Conservation (phyloP, 2,329 filamentous ascomycete species). For the Fusarium sp. region DNA sequence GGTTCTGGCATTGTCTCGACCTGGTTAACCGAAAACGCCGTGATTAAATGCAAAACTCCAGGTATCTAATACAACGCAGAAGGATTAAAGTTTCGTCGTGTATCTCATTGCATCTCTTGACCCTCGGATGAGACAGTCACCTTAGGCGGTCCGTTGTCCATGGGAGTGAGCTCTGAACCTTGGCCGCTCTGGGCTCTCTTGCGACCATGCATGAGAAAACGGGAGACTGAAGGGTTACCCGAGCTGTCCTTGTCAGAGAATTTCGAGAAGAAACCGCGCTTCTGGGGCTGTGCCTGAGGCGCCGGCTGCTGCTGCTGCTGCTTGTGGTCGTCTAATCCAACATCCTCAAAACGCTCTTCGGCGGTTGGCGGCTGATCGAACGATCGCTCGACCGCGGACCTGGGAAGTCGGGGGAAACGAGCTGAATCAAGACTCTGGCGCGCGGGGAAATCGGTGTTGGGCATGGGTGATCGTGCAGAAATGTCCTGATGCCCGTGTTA, state of each 20-base stretch:
- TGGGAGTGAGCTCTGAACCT: constrained; percentile 77
- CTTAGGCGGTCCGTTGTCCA: constrained; percentile 60
- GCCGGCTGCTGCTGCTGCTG: constrained; percentile 40
- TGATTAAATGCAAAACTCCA: constrained; percentile 38
- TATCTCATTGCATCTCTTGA: constrained; percentile 45
- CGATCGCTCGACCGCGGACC: constrained; percentile 70
- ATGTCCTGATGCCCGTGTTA: constrained; percentile 76
- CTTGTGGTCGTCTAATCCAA: constrained; percentile 84
- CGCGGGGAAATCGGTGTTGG: constrained; percentile 69
- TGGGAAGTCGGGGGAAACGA: constrained; percentile 71
- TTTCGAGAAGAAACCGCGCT: constrained; percentile 80
- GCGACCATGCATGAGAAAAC: constrained; percentile 77
- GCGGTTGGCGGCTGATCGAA: constrained; percentile 74
- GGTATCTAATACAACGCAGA: constrained; percentile 49
- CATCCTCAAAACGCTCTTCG: constrained; percentile 90
- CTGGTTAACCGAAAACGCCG: constrained; percentile 47
- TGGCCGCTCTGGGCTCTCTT: constrained; percentile 76
- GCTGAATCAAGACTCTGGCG: constrained; percentile 87
- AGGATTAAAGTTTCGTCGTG: constrained; percentile 26
- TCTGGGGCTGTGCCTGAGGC: constrained; percentile 51
- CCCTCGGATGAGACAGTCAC: constrained; percentile 47
- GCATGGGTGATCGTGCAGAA: constrained; percentile 84
- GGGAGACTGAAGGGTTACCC: constrained; percentile 60
- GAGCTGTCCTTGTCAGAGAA: constrained; percentile 70
- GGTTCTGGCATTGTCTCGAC: constrained; percentile 43